Percentiles rank a stretch among this genome's conserved stretches.
phyloP scores from a whole-genome alignment of 2,329 filamentous ascomycete genomes.

The Tricladium varicosporioides region DNA sequence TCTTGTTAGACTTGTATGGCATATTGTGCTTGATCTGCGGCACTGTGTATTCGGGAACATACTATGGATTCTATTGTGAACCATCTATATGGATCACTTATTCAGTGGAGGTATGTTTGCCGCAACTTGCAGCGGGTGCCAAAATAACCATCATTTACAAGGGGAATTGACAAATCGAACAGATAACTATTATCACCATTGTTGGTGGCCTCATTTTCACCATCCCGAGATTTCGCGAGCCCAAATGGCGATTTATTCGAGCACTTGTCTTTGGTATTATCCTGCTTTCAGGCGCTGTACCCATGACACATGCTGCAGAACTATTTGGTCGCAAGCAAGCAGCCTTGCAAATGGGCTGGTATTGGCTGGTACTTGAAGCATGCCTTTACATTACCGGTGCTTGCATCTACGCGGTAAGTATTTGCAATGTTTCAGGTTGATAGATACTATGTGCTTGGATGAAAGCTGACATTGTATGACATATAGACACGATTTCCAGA shows the following conservation, averaged over 20 bases:
- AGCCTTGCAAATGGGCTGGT: slow-evolving; percentile 9
- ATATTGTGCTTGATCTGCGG: slow-evolving; percentile 14
- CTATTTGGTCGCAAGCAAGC: slow-evolving; percentile 10
- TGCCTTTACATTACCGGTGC: slow-evolving; percentile 31
- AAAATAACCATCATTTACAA: not conserved
- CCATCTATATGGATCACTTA: slow-evolving; percentile 16
- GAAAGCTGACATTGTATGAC: not conserved
- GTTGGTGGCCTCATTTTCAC: slow-evolving; percentile 6
- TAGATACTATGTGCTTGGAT: not conserved
- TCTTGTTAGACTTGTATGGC: slow-evolving; percentile 11
- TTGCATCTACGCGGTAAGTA: slow-evolving; percentile 40
- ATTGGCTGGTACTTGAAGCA: slow-evolving; percentile 12
- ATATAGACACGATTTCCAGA: slow-evolving; percentile 44
- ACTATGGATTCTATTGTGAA: slow-evolving; percentile 24
- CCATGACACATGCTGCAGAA: slow-evolving; percentile 10
- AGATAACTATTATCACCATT: slow-evolving; percentile 12
- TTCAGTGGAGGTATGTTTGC: slow-evolving; percentile 17
- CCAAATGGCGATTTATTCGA: slow-evolving; percentile 8
- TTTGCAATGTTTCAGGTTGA: not conserved
- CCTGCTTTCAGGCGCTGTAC: slow-evolving; percentile 10
- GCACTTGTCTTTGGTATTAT: slow-evolving; percentile 10
- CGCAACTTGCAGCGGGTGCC: not conserved
- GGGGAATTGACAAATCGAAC: slow-evolving; percentile 11
- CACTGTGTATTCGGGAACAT: slow-evolving; percentile 19
- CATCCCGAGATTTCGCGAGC: slow-evolving; percentile 8